A percentile compares a stretch with the other conserved stretches of the same genome.
Conservation (phyloP, 306 rosid species). For the Ziziphus jujuba region DNA sequence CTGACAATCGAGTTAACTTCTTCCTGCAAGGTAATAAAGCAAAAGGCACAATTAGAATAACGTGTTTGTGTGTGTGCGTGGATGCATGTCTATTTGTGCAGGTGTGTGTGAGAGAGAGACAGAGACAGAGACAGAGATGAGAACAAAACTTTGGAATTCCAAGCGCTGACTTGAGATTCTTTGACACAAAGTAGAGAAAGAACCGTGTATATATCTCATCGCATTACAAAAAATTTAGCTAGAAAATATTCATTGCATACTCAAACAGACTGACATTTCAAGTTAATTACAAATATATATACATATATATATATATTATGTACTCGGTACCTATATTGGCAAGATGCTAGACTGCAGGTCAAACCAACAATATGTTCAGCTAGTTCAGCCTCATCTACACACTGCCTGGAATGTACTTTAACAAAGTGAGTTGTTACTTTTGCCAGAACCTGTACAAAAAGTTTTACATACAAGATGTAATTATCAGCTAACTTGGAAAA, state of each 20-base stretch:
- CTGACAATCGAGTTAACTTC: slow-evolving; percentile 75
- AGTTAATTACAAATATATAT: slow-evolving; percentile 1
- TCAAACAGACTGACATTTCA: neutral
- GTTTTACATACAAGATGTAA: slow-evolving; percentile 15
- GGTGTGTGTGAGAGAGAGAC: too few relatives aligned
- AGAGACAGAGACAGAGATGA: neutral
- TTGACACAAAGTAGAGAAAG: neutral
- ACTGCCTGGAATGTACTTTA: slow-evolving; percentile 85
- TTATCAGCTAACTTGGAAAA: neutral
- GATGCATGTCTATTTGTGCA: neutral
- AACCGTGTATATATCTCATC: neutral
- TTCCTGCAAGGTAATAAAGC: slow-evolving; percentile 54
- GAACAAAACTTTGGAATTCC: neutral
- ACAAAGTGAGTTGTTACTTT: slow-evolving; percentile 63
- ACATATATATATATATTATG: slow-evolving; percentile 15
- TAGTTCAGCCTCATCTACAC: slow-evolving; percentile 90
- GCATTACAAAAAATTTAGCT: too few relatives aligned
- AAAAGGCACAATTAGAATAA: slow-evolving; percentile 14
- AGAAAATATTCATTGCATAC: neutral
- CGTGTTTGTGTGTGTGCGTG: neutral
- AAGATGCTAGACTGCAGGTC: slow-evolving; percentile 86
- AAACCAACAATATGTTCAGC: slow-evolving; percentile 95
- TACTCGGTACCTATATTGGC: slow-evolving; percentile 77
- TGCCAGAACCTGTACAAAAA: slow-evolving; percentile 64
- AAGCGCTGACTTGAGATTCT: neutral